phyloP scores from a whole-genome alignment of 352 stramenopile species.

The Aphanomyces cochlioides region DNA sequence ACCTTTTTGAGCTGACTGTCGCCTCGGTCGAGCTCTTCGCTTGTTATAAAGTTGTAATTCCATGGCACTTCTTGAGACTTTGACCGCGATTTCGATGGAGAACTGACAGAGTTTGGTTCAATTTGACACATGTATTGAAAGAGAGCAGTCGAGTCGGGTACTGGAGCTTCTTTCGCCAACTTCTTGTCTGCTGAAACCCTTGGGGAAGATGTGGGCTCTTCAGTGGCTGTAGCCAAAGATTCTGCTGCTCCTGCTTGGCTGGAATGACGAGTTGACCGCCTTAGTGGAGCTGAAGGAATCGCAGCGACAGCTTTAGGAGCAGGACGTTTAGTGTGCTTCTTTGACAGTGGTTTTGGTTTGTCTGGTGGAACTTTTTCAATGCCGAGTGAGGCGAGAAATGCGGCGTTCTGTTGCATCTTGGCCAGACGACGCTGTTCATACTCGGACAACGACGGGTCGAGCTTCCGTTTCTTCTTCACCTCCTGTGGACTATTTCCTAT shows the following conservation, averaged over 20 bases:
- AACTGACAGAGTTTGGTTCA: too few relatives aligned
- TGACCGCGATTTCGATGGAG: too few relatives aligned
- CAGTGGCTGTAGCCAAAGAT: too few relatives aligned
- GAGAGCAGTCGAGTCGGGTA: not conserved
- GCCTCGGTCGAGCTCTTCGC: not conserved
- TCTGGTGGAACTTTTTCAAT: not conserved
- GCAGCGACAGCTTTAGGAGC: too few relatives aligned
- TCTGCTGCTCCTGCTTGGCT: too few relatives aligned
- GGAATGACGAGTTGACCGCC: too few relatives aligned
- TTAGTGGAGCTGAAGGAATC: too few relatives aligned
- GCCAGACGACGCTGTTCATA: conserved; percentile 9
- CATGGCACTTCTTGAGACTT: too few relatives aligned
- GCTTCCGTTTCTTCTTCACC: not conserved
- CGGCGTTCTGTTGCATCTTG: conserved; percentile 18
- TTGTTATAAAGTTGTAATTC: not conserved
- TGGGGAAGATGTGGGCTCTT: not conserved
- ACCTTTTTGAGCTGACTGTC: conserved; percentile 1
- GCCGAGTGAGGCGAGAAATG: conserved; percentile 5
- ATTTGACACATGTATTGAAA: not conserved
- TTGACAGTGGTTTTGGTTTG: not conserved
- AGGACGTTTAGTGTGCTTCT: too few relatives aligned
- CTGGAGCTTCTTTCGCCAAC: not conserved
- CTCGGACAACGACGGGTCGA: not conserved
- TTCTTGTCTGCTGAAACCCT: not conserved
- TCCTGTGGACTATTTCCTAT: not conserved